phyloP scores from a whole-genome alignment of 345 rosid species.

The Sisymbrium irio region DNA sequence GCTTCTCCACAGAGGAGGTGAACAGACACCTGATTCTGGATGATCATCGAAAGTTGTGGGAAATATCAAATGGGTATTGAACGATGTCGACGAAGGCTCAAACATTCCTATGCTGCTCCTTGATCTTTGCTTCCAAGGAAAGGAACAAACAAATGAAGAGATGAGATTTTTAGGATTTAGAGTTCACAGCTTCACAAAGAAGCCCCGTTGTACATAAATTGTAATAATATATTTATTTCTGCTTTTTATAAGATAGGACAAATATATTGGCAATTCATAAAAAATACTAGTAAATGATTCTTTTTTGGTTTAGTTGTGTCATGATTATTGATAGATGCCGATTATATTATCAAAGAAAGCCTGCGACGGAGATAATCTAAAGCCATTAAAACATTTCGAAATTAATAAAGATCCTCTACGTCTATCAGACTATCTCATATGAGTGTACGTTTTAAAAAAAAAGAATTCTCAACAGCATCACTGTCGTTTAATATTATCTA shows the following conservation, averaged over 20 bases:
- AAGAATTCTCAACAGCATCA: not conserved
- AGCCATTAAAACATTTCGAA: not conserved
- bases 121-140: not conserved
- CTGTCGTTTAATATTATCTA: not conserved
- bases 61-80: constrained; percentile 30
- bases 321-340: not conserved
- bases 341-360: constrained; percentile 6
- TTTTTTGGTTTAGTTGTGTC: too few species aligned
- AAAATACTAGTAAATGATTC: not conserved
- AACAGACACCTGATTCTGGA: constrained; percentile 49
- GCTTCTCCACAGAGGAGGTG: constrained; percentile 74
- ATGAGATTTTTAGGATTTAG: not conserved
- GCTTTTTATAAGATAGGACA: not conserved
- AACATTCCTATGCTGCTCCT: constrained; percentile 33
- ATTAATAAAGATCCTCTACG: not conserved
- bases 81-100: constrained; percentile 30
- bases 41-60: constrained; percentile 34
- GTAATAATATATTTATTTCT: not conserved
- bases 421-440: not conserved
- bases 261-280: not conserved
- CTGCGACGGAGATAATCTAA: constrained; percentile 17
- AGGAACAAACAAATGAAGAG: not conserved
- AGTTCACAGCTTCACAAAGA: constrained; percentile 14
- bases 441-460: not conserved
- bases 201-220: constrained; percentile 15